Evolutionary conservation across 2,329 filamentous ascomycete genomes (phyloP).

Genomic region (Tolypocladium sp.): DNA sequence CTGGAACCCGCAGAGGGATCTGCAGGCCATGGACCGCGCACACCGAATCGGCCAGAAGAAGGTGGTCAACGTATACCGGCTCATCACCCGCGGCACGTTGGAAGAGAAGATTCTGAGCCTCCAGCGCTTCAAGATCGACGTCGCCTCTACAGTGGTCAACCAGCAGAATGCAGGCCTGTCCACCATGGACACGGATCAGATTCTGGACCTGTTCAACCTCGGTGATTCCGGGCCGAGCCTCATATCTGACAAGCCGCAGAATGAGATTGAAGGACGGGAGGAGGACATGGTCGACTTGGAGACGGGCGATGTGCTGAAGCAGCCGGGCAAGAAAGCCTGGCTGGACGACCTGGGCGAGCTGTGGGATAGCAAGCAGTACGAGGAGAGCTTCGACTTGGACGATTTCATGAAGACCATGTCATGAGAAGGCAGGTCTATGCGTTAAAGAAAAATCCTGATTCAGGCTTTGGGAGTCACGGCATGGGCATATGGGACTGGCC

Average conservation of each 20-base stretch:
- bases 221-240: constrained; percentile 65
- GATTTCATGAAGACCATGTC: constrained; percentile 95
- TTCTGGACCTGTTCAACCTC: constrained; percentile 90
- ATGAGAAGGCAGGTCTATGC: constrained; percentile 12
- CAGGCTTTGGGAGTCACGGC: background rate
- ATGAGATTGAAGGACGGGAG: constrained; percentile 52
- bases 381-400: constrained; percentile 94
- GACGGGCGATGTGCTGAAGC: constrained; percentile 82
- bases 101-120: constrained; percentile 98
- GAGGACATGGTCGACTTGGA: constrained; percentile 91
- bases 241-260: constrained; percentile 51
- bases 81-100: constrained; percentile 89
- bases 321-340: constrained; percentile 94
- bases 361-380: constrained; percentile 96
- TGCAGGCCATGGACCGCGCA: constrained; percentile 97
- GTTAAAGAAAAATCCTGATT: background rate
- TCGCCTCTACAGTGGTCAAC: constrained; percentile 95
- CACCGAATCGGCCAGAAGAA: constrained; percentile 99
- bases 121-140: constrained; percentile 98
- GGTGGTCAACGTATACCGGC: constrained; percentile 95
- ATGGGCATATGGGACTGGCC: background rate
- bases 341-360: constrained; percentile 90
- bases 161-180: constrained; percentile 92
- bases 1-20: constrained; percentile 98
- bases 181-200: constrained; percentile 98